A percentile compares a stretch with the other conserved stretches of the same genome.
Evolutionary conservation across 306 rosid species (phyloP).

Genomic region (Sicyos edulis): DNA sequence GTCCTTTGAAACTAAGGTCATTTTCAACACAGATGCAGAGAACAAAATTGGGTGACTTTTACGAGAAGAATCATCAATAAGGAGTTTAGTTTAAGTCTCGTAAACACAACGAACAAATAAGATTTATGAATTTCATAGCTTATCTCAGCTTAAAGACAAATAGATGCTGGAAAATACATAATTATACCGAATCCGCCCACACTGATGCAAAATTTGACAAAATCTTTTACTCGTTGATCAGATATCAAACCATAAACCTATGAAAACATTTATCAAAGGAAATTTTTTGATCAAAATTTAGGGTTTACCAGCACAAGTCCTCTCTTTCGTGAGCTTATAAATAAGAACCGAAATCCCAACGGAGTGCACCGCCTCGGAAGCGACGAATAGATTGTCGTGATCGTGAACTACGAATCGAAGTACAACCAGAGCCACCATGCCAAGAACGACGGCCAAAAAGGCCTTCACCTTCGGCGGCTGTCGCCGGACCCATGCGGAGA

Average conservation of each 20-base stretch:
- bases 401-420: slow-evolving; percentile 82
- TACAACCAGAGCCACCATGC: slow-evolving; percentile 69
- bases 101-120: not conserved
- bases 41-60: not conserved
- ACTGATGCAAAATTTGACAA: not conserved
- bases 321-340: slow-evolving; percentile 84
- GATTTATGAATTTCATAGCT: no score
- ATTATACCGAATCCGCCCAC: not conserved
- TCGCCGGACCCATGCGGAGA: slow-evolving; percentile 62
- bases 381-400: slow-evolving; percentile 87
- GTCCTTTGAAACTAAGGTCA: not conserved
- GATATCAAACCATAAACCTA: not conserved
- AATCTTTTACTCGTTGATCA: not conserved
- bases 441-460: slow-evolving; percentile 71
- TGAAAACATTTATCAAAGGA: not conserved
- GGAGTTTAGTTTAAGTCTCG: not conserved
- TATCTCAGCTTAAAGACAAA: no score
- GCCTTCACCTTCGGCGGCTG: slow-evolving; percentile 92
- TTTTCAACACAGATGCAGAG: not conserved
- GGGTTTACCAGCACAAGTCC: slow-evolving; percentile 72
- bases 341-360: slow-evolving; percentile 75
- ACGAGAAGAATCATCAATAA: not conserved
- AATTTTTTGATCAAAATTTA: not conserved
- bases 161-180: not conserved
- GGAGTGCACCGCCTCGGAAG: slow-evolving; percentile 88